phyloP scores from a whole-genome alignment of 2,329 filamentous ascomycete species.

The Clarireedia homoeocarpa region DNA sequence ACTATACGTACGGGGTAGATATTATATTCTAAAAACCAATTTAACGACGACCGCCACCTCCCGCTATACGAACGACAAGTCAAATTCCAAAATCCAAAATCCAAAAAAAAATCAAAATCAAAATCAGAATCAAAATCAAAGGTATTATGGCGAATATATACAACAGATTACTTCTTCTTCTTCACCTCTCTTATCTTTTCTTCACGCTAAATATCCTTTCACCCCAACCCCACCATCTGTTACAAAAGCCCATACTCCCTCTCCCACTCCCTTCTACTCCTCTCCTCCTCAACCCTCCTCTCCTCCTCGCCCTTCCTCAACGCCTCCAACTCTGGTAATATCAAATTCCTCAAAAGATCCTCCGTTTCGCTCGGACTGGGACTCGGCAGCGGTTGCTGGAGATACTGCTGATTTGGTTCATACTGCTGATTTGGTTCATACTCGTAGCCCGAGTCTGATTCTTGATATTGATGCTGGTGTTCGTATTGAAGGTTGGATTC shows the following conservation, averaged over 20 bases:
- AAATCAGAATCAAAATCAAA: no score
- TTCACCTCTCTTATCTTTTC: no score
- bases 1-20: no score
- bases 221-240: no score
- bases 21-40: no score
- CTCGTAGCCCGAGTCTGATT: background rate
- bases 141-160: no score
- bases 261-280: conserved; percentile 4
- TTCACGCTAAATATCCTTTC: no score
- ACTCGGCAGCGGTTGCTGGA: background rate
- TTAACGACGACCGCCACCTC: no score
- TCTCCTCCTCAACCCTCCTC: conserved; percentile 4
- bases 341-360: conserved; percentile 2
- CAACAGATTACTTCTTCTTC: no score
- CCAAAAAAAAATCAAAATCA: no score
- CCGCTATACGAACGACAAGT: no score
- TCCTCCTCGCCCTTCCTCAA: conserved; percentile 1
- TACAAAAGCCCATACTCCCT: conserved; percentile 6
- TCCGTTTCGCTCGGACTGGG: conserved; percentile 5
- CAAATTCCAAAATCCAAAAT: no score
- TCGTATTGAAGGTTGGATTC: background rate
- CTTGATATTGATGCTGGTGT: background rate
- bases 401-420: background rate
- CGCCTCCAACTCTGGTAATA: conserved; percentile 4
- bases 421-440: background rate